Conservation (phyloP, 1,284 basidiomycete species). For the Vanrija sp. region DNA sequence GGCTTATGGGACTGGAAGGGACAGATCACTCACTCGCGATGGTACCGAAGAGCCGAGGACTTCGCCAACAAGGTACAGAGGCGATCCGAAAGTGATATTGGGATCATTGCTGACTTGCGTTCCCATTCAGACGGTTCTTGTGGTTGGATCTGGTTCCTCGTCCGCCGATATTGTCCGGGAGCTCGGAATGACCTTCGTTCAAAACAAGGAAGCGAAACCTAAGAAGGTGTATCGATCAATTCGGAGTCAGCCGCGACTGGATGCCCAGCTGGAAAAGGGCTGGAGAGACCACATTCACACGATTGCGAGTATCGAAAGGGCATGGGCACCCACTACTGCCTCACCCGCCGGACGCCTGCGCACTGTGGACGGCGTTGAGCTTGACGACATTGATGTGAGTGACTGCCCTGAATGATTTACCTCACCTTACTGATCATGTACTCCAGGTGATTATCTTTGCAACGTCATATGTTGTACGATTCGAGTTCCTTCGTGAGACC, state of each 20-base stretch:
- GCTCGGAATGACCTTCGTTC: constrained; percentile 7
- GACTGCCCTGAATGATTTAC: neutral
- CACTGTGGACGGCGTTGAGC: constrained; percentile 10
- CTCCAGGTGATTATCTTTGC: constrained; percentile 15
- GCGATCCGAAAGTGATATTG: too few relatives aligned
- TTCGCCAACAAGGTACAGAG: constrained; percentile 8
- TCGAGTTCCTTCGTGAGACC: constrained; percentile 11
- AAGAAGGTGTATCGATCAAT: constrained; percentile 15
- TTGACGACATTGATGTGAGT: neutral
- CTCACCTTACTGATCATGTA: neutral
- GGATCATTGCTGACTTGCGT: neutral
- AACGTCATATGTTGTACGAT: constrained; percentile 7
- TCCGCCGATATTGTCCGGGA: constrained; percentile 13
- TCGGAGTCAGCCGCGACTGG: constrained; percentile 9
- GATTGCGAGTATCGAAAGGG: neutral
- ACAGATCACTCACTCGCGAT: constrained; percentile 9
- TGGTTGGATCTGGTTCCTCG: constrained; percentile 11
- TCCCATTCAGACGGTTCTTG: constrained; percentile 7
- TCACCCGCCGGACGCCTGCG: neutral
- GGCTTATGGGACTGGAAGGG: constrained; percentile 15
- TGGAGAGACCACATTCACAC: constrained; percentile 9
- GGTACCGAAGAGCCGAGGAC: constrained; percentile 9
- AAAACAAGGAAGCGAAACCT: neutral
- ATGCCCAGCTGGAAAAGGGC: constrained; percentile 11
- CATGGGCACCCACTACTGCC: too few relatives aligned